phyloP scores from a whole-genome alignment of 208 protist species.

The Phytomonas sp. region DNA sequence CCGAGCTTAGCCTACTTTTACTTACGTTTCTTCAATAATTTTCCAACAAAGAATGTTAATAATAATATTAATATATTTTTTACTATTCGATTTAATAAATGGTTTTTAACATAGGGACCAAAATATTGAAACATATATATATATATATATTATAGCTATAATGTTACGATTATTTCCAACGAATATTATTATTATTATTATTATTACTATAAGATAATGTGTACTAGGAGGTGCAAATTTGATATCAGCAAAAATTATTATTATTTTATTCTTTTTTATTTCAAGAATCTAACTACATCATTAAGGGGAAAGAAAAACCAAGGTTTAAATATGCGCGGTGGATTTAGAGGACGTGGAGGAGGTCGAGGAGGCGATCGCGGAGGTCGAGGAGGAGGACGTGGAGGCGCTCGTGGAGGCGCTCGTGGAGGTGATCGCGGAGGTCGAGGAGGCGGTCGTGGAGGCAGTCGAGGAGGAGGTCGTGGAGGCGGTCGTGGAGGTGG shows the following conservation, averaged over 20 bases:
- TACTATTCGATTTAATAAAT: constrained; percentile 19
- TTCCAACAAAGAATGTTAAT: not conserved
- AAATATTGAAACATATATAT: not conserved
- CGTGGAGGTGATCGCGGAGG: constrained; percentile 35
- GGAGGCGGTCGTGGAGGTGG: constrained; percentile 49
- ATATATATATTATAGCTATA: not conserved
- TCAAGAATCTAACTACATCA: constrained; percentile 2
- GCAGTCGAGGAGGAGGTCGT: constrained; percentile 37
- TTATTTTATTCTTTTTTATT: constrained; percentile 5
- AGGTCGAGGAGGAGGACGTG: constrained; percentile 39
- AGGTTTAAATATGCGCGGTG: not conserved
- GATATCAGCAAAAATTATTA: not conserved
- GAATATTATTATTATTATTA: not conserved
- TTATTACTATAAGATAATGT: not conserved
- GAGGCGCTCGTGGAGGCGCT: constrained; percentile 37
- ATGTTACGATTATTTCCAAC: not conserved
- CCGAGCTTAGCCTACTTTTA: not conserved
- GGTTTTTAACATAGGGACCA: constrained; percentile 14
- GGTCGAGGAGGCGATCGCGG: constrained; percentile 16
- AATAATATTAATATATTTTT: constrained; percentile 14
- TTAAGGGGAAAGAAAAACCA: constrained; percentile 1
- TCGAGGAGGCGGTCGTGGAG: constrained; percentile 29
- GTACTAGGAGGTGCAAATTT: not conserved
- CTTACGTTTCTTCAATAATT: not conserved
- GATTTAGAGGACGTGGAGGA: constrained; percentile 14